Percentiles rank a stretch among this genome's conserved stretches.
Conservation (phyloP, 768 basidiomycete genomes). For the Naganishia kalamii region DNA sequence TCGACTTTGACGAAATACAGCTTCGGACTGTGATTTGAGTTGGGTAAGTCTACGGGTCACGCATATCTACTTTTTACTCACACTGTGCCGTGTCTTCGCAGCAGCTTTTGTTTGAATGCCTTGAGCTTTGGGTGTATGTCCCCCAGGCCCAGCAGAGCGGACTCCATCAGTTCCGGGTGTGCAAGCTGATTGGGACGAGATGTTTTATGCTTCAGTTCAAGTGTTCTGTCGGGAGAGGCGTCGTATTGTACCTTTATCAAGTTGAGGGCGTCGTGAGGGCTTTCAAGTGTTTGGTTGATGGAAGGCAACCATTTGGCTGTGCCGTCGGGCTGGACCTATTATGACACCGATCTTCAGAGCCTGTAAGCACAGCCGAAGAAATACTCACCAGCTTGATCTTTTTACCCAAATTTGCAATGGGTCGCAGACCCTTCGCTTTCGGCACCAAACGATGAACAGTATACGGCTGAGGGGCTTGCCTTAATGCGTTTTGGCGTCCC, state of each 20-base stretch:
- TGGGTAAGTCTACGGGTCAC: neutral
- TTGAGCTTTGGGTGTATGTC: constrained; percentile 74
- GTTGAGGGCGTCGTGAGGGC: constrained; percentile 76
- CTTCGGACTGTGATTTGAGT: constrained; percentile 57
- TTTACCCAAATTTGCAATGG: constrained; percentile 73
- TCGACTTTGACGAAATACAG: constrained; percentile 96
- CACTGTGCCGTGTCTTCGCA: constrained; percentile 53
- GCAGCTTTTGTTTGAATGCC: constrained; percentile 55
- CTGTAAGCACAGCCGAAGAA: neutral
- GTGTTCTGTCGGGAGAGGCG: neutral
- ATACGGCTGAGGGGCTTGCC: neutral
- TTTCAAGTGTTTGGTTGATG: constrained; percentile 79
- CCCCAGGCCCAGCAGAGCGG: constrained; percentile 73
- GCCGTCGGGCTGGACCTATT: constrained; percentile 12
- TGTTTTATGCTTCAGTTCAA: neutral
- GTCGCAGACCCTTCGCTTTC: constrained; percentile 89
- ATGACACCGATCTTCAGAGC: neutral
- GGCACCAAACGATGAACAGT: constrained; percentile 66
- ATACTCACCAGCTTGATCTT: constrained; percentile 3
- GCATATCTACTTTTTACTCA: constrained; percentile 43
- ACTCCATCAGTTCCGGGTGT: constrained; percentile 62
- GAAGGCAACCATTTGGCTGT: constrained; percentile 50
- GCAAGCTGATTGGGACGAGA: constrained; percentile 51
- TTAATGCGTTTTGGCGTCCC: constrained; percentile 17
- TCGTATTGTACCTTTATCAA: constrained; percentile 68